A percentile compares a stretch with the other conserved stretches of the same genome.
Conservation (phyloP, 495 filamentous ascomycete species). For the Lichina pygmaea region DNA sequence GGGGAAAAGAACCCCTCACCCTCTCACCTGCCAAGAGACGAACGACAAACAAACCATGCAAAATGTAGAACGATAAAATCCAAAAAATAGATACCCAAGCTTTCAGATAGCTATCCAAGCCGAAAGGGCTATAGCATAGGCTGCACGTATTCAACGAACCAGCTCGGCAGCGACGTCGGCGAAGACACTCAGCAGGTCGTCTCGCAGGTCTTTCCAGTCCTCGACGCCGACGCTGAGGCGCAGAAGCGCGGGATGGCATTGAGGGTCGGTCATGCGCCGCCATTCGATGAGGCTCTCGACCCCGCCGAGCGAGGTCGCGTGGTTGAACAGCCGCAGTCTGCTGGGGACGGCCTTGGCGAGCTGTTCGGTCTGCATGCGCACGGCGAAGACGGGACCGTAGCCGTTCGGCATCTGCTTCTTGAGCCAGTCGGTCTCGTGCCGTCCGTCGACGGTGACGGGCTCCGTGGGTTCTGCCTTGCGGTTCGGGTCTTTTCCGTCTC, state of each 20-base stretch:
- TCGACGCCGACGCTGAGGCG: conserved; percentile 73
- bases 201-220: conserved; percentile 56
- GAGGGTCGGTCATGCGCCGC: conserved; percentile 56
- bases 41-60: too few relatives aligned
- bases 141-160: neutral
- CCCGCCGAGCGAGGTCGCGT: conserved; percentile 80
- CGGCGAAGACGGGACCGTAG: conserved; percentile 67
- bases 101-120: too few relatives aligned
- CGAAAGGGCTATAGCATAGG: too few relatives aligned
- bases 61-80: too few relatives aligned
- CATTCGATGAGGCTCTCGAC: conserved; percentile 88
- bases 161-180: conserved; percentile 20
- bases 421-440: conserved; percentile 31
- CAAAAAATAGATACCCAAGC: too few relatives aligned
- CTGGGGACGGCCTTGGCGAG: conserved; percentile 45
- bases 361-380: conserved; percentile 30
- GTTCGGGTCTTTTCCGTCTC: neutral
- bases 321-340: conserved; percentile 60
- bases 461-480: conserved; percentile 6
- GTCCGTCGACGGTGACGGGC: conserved; percentile 10
- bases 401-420: conserved; percentile 75
- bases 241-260: conserved; percentile 44
- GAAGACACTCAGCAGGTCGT: conserved; percentile 49
- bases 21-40: too few relatives aligned
- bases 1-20: too few relatives aligned